phyloP scores from a whole-genome alignment of 2,329 filamentous ascomycete species.

The Colletotrichum noveboracense region DNA sequence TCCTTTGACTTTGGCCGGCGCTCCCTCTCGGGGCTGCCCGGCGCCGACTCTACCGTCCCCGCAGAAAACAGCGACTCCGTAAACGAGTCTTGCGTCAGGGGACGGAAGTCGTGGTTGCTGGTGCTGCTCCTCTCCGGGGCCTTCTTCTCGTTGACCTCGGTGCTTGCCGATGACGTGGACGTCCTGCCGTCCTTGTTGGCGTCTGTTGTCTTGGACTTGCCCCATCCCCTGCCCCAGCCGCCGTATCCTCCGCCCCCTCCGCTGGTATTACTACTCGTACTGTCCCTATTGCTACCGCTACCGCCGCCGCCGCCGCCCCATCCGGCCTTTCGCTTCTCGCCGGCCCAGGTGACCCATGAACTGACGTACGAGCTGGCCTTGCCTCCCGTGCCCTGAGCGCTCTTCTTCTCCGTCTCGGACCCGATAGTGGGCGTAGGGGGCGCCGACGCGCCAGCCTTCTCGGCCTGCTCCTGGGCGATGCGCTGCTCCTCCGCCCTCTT shows the following conservation, averaged over 20 bases:
- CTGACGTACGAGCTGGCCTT: conserved; percentile 70
- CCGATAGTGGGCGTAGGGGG: conserved; percentile 27
- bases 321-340: conserved; percentile 72
- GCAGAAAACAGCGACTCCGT: conserved; percentile 50
- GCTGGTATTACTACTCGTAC: conserved; percentile 3
- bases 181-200: conserved; percentile 26
- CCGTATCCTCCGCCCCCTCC: conserved; percentile 22
- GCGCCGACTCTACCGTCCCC: conserved; percentile 22
- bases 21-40: neutral
- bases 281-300: neutral
- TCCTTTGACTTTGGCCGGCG: conserved; percentile 8
- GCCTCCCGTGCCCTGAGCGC: conserved; percentile 50
- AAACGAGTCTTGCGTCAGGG: conserved; percentile 46
- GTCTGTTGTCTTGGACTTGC: conserved; percentile 23
- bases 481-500: conserved; percentile 44
- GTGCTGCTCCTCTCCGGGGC: neutral
- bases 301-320: conserved; percentile 33
- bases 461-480: conserved; percentile 24
- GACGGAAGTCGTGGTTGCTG: conserved; percentile 26
- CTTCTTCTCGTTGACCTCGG: neutral
- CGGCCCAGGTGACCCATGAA: conserved; percentile 73
- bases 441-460: conserved; percentile 18
- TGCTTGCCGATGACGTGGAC: conserved; percentile 1
- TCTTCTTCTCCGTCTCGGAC: conserved; percentile 39
- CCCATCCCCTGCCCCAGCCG: conserved; percentile 39